Evolutionary conservation across 257 asterid species (phyloP).

Genomic region (Knoxia roxburghii): DNA sequence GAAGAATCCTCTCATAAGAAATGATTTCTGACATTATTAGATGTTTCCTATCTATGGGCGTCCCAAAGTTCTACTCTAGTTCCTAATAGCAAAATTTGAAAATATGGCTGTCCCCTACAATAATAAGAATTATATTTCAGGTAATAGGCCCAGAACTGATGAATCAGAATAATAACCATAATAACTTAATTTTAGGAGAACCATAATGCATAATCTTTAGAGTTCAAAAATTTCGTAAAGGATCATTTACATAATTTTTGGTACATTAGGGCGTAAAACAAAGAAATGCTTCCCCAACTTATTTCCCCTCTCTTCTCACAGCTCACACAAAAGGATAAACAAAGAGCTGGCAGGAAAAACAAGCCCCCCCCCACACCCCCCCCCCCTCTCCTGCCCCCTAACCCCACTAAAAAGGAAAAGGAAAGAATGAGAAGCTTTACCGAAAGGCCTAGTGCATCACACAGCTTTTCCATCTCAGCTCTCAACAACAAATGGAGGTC

Average conservation of each 20-base stretch:
- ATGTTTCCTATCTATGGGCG: not conserved
- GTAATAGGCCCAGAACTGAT: not conserved
- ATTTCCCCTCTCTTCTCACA: not conserved
- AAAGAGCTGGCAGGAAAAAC: not conserved
- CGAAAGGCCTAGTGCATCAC: slow-evolving; percentile 42
- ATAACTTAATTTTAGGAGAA: not conserved
- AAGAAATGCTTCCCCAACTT: no score
- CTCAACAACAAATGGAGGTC: slow-evolving; percentile 27
- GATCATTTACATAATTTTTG: not conserved
- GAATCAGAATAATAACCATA: not conserved
- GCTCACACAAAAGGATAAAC: not conserved
- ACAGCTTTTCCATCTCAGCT: slow-evolving; percentile 33
- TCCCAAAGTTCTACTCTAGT: no score
- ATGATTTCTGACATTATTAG: not conserved
- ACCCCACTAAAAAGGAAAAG: not conserved
- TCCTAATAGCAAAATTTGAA: no score
- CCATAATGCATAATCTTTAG: not conserved
- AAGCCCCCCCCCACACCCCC: not conserved
- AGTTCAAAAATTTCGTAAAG: not conserved
- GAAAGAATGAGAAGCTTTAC: slow-evolving; percentile 37
- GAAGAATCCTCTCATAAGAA: not conserved
- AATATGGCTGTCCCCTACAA: not conserved
- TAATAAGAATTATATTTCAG: not conserved
- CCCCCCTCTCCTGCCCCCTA: not conserved
- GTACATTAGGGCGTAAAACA: not conserved